These are phyloP conservation scores for Epichloe glyceriae DNA, from an alignment of 2,329 filamentous ascomycete species.

Conservation along the genomic window DNA sequence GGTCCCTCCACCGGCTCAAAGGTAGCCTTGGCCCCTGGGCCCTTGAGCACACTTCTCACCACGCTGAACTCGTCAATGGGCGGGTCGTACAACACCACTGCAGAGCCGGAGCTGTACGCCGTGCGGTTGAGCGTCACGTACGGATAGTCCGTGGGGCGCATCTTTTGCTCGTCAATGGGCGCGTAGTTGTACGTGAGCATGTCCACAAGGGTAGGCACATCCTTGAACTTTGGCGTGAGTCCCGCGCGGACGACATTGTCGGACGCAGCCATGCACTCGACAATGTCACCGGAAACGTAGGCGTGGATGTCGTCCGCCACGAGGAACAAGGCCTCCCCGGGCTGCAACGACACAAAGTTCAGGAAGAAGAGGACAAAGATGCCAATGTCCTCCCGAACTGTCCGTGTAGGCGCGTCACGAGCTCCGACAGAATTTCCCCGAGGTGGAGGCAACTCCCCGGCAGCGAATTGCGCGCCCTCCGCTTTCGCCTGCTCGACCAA, in stretches of 20 bases:
- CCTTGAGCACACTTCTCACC: conserved; percentile 63
- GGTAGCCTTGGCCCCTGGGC: conserved; percentile 63
- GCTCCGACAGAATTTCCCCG: conserved; percentile 59
- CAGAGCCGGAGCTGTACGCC: conserved; percentile 67
- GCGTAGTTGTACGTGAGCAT: conserved; percentile 96
- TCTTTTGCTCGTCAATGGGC: conserved; percentile 89
- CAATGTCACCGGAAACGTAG: conserved; percentile 85
- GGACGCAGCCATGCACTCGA: conserved; percentile 98
- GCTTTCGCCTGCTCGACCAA: conserved; percentile 59
- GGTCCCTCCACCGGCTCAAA: conserved; percentile 82
- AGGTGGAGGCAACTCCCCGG: conserved; percentile 55
- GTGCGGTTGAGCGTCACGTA: conserved; percentile 71
- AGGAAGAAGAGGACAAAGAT: conserved; percentile 95
- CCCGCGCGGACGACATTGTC: conserved; percentile 97
- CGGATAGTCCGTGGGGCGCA: conserved; percentile 69
- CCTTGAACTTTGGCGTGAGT: conserved; percentile 98
- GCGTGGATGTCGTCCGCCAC: conserved; percentile 96
- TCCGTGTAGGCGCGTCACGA: conserved; percentile 64
- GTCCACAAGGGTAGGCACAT: conserved; percentile 72
- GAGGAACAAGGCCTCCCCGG: conserved; percentile 91
- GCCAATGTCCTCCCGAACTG: conserved; percentile 88
- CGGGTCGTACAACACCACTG: conserved; percentile 72
- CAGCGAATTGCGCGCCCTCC: conserved; percentile 62
- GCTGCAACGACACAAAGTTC: conserved; percentile 78
- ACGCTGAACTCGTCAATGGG: conserved; percentile 96